phyloP scores from a whole-genome alignment of 345 rosid species.

The Xanthoceras sorbifolium region DNA sequence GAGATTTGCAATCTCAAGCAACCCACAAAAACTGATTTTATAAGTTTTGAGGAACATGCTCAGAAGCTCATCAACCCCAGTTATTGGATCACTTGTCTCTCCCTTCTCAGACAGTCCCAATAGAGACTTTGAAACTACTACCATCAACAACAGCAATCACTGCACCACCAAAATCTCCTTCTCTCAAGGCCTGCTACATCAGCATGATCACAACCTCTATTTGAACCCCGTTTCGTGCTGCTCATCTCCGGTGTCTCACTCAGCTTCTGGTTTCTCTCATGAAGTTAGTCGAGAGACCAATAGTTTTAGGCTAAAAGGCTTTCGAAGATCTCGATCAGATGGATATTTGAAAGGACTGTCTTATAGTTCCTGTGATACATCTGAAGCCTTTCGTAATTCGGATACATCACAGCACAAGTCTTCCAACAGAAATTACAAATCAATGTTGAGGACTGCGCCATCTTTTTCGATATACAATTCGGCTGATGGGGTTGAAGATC shows the following conservation, averaged over 20 bases:
- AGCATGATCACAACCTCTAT: conserved; percentile 1
- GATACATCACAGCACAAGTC: conserved; percentile 21
- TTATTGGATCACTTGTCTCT: conserved; percentile 9
- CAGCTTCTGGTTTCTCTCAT: too few species aligned
- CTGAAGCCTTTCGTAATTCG: conserved; percentile 19
- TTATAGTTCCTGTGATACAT: conserved; percentile 15
- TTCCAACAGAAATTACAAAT: neutral
- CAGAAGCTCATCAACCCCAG: conserved; percentile 33
- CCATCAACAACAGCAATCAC: too few species aligned
- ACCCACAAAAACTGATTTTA: neutral
- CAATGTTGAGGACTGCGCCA: conserved; percentile 56
- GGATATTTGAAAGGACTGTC: conserved; percentile 33
- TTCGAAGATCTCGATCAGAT: conserved; percentile 37
- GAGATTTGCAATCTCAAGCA: conserved; percentile 2
- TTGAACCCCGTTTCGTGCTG: conserved; percentile 14
- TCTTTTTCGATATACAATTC: conserved; percentile 53
- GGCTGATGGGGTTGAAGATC: conserved; percentile 33
- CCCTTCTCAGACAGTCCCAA: conserved; percentile 24
- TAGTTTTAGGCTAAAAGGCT: conserved; percentile 2
- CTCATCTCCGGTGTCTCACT: conserved; percentile 28
- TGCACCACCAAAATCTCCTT: neutral
- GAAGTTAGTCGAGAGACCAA: neutral
- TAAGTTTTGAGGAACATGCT: conserved; percentile 21
- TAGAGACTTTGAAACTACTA: conserved; percentile 12
- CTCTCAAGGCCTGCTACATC: neutral